Evolutionary conservation across 2,329 filamentous ascomycete genomes (phyloP).

Genomic region (Aspergillus tamarii): DNA sequence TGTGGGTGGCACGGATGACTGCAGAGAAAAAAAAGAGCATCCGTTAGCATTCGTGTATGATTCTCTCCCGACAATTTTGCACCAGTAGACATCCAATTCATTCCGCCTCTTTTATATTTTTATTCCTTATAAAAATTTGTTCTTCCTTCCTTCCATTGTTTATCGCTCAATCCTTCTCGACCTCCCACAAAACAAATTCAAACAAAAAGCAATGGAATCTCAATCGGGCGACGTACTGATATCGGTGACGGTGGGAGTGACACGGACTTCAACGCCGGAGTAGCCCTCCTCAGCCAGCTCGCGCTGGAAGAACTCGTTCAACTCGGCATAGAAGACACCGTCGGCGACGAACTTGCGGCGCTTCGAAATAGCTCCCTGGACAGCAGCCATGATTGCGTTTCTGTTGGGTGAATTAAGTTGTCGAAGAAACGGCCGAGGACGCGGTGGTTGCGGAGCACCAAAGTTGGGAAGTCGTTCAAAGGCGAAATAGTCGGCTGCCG

Average conservation of each 20-base stretch:
- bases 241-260: constrained; percentile 99
- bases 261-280: constrained; percentile 99
- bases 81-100: constrained; percentile 6
- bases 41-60: constrained; percentile 36
- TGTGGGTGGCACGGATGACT: constrained; percentile 99
- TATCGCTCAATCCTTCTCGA: background rate
- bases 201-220: constrained; percentile 18
- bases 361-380: constrained; percentile 57
- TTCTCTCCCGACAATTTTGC: constrained; percentile 11
- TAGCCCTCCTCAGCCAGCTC: constrained; percentile 99
- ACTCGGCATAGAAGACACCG: constrained; percentile 99
- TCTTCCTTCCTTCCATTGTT: constrained; percentile 4
- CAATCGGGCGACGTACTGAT: constrained; percentile 66
- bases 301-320: constrained; percentile 99
- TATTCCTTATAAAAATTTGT: background rate
- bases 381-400: constrained; percentile 53
- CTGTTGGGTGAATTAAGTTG: constrained; percentile 36
- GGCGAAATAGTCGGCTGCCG: constrained; percentile 32
- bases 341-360: constrained; percentile 81
- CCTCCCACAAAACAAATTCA: constrained; percentile 9
- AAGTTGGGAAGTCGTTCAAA: constrained; percentile 34
- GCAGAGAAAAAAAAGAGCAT: constrained; percentile 29
- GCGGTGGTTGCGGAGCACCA: constrained; percentile 32
- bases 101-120: constrained; percentile 11
- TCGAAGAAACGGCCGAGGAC: constrained; percentile 40